Evolutionary conservation across 2,329 filamentous ascomycete species (phyloP).

Genomic region (Amauroascus niger): DNA sequence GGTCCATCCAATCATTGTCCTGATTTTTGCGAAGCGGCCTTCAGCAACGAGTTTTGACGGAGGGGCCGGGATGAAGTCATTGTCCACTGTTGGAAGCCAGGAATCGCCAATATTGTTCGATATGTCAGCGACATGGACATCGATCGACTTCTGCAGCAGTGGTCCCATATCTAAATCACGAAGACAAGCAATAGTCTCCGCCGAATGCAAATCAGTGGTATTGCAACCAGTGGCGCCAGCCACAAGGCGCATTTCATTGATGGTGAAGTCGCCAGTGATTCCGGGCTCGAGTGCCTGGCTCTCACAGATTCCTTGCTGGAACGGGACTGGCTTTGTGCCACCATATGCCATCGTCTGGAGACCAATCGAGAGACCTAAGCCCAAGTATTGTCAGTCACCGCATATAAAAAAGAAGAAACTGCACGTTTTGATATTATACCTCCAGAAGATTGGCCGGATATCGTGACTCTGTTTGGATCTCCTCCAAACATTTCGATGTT

Average conservation of each 20-base stretch:
- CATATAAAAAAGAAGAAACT: neutral
- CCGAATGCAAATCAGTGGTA: conserved; percentile 33
- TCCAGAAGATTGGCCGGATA: conserved; percentile 45
- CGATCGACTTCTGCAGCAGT: conserved; percentile 38
- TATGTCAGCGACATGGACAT: conserved; percentile 35
- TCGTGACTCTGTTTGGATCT: conserved; percentile 42
- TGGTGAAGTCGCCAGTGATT: conserved; percentile 41
- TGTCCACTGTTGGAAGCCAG: conserved; percentile 6
- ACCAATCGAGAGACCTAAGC: conserved; percentile 35
- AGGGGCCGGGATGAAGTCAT: conserved; percentile 5
- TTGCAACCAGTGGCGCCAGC: conserved; percentile 40
- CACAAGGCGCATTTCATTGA: conserved; percentile 39
- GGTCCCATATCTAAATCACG: conserved; percentile 36
- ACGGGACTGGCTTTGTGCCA: conserved; percentile 36
- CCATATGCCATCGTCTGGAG: conserved; percentile 45
- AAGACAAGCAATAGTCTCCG: conserved; percentile 41
- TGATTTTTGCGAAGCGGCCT: conserved; percentile 7
- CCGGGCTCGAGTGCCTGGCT: conserved; percentile 45
- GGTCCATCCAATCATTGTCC: conserved; percentile 9
- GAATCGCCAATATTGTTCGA: conserved; percentile 10
- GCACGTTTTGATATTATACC: neutral
- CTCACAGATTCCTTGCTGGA: conserved; percentile 40
- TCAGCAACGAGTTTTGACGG: conserved; percentile 3
- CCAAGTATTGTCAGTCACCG: neutral
- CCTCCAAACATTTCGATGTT: conserved; percentile 49